Base-by-base conservation (phyloP, 2,329 filamentous ascomycete species). In the Pezicula neosporulosa region DNA sequence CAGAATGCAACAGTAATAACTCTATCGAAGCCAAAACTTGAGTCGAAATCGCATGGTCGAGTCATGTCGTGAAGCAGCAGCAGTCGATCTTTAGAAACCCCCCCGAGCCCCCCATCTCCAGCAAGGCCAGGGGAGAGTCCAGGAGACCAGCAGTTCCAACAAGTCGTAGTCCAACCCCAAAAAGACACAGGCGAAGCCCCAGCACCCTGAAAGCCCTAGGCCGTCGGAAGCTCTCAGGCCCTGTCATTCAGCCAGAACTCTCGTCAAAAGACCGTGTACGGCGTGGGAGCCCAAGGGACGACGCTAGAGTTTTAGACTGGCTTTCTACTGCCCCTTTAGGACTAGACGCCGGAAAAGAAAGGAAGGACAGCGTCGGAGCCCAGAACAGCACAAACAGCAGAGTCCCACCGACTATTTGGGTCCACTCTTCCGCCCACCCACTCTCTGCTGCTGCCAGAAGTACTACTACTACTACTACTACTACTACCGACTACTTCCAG, bases 401-500 rank as follows among this genome's bases (percentile, higher is more conserved):
- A 37, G 35, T 37, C 37, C 37, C 37, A 39, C 37, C 37, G 42
- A 44, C 42, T 44, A 44, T 28, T 44, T 44, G 42, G 42, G n/a
- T 44, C 42, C 37, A 43, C 42, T 44, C 44, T 44, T 41, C 37
- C 18, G 19, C 42, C 24, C 27, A 49, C 30, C 41, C 41, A 8
- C 44, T 18, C 48, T 27, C 39, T 9, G 30, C 16, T 15, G 33
- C 13, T 18, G 3, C 15, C 18, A 18, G 35, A 16, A 24, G 38
- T 13, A 28, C 50, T 18, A 43, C 35, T 19, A 24, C 43, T 19
- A 18, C 46, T 21, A 45, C 18, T 30, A 33, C 18, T 33, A 36
- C 16, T 27, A 24, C 16, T 15, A 33, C 27, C 39, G 45, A 52
- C 47, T 53, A 52, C 55, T 51, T 52, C 50, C 47, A 50, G 44